Percentiles rank a stretch among this genome's conserved stretches.
These are phyloP conservation scores for Grosmannia penicillata DNA, from an alignment of 2,329 filamentous ascomycete genomes.

Conservation along the genomic window DNA sequence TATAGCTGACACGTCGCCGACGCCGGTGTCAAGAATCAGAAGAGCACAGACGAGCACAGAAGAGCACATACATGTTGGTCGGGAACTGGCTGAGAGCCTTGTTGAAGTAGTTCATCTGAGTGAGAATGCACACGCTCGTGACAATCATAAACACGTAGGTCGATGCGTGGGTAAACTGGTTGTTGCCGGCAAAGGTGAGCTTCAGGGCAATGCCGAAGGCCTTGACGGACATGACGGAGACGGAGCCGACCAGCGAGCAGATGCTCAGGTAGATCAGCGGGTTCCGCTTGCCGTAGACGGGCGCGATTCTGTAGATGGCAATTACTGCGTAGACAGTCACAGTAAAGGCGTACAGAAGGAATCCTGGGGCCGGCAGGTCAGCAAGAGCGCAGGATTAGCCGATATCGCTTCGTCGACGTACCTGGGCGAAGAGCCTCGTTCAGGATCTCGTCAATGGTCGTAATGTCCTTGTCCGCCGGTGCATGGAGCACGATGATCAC, in stretches of 20 bases:
- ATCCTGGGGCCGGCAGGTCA: slow-evolving; percentile 39
- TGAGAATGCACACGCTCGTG: slow-evolving; percentile 83
- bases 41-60: neutral
- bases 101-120: slow-evolving; percentile 99
- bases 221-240: slow-evolving; percentile 98
- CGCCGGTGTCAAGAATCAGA: neutral
- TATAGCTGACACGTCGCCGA: too few relatives aligned
- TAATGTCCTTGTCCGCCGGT: slow-evolving; percentile 80
- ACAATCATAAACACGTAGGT: slow-evolving; percentile 97
- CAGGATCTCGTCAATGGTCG: slow-evolving; percentile 84
- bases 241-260: slow-evolving; percentile 89
- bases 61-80: slow-evolving; percentile 64
- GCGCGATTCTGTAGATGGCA: slow-evolving; percentile 94
- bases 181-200: slow-evolving; percentile 81
- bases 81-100: slow-evolving; percentile 94
- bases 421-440: slow-evolving; percentile 82
- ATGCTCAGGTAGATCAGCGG: slow-evolving; percentile 94
- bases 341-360: slow-evolving; percentile 69
- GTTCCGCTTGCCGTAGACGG: slow-evolving; percentile 83
- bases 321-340: slow-evolving; percentile 74
- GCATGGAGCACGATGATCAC: slow-evolving; percentile 97
- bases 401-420: slow-evolving; percentile 28
- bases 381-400: neutral
- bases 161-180: slow-evolving; percentile 87
- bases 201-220: slow-evolving; percentile 96